These are phyloP conservation scores for Lignosus rhinocerotis DNA, from an alignment of 1,284 basidiomycete genomes.

Conservation along the genomic window DNA sequence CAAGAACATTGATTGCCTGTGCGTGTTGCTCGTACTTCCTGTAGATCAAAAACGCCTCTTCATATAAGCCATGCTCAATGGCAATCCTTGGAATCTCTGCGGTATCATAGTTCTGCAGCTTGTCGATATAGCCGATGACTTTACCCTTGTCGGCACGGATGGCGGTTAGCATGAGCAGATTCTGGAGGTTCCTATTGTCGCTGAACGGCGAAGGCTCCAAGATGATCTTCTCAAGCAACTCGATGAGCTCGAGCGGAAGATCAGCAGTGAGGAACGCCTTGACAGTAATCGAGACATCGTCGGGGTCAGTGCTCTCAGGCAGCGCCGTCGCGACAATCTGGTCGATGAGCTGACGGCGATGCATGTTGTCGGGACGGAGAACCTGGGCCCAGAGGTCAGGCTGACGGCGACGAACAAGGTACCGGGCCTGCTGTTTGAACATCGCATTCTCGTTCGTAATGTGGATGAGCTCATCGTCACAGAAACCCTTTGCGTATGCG, in stretches of 20 bases:
- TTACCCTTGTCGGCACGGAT: slow-evolving; percentile 99
- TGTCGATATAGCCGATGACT: slow-evolving; percentile 98
- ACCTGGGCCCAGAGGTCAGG: slow-evolving; percentile 98
- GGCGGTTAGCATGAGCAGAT: slow-evolving; percentile 92
- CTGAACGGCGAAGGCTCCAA: slow-evolving; percentile 97
- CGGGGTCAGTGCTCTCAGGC: slow-evolving; percentile 97
- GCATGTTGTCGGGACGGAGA: slow-evolving; percentile 85
- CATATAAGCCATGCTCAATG: slow-evolving; percentile 93
- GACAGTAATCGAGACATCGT: slow-evolving; percentile 98
- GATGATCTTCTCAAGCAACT: slow-evolving; percentile 98
- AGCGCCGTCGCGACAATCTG: slow-evolving; percentile 96
- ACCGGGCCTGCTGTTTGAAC: slow-evolving; percentile 99
- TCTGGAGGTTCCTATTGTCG: slow-evolving; percentile 96
- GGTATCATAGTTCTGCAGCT: slow-evolving; percentile 93
- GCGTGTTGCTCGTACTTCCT: slow-evolving; percentile 94
- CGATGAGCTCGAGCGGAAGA: slow-evolving; percentile 96
- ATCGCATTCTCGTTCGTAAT: slow-evolving; percentile 99
- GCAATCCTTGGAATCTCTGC: slow-evolving; percentile 97
- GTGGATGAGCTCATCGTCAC: slow-evolving; percentile 95
- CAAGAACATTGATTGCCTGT: slow-evolving; percentile 95
- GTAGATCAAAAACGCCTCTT: slow-evolving; percentile 97
- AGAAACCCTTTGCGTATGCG: slow-evolving; percentile 99
- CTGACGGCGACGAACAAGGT: slow-evolving; percentile 95
- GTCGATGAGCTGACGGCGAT: slow-evolving; percentile 94
- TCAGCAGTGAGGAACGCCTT: slow-evolving; percentile 98